phyloP scores from a whole-genome alignment of 2,329 filamentous ascomycete species.

The Raffaelea albimanens region DNA sequence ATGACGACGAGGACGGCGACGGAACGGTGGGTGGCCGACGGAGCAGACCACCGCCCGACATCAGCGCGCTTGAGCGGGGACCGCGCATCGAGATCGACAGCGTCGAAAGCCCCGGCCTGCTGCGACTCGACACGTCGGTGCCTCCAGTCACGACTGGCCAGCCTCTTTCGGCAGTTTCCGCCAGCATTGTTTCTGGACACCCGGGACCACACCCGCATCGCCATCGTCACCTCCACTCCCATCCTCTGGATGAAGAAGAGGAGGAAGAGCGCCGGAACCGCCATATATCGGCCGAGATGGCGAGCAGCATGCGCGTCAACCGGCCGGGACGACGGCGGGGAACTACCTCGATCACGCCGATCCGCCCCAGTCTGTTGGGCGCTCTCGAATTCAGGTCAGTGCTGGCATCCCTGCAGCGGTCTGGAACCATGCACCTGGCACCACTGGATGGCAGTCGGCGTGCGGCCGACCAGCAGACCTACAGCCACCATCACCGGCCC shows the following conservation, averaged over 20 bases:
- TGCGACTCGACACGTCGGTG: slow-evolving; percentile 16
- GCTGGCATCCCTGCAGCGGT: slow-evolving; percentile 74
- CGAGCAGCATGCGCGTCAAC: slow-evolving; percentile 84
- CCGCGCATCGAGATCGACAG: slow-evolving; percentile 38
- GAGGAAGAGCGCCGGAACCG: slow-evolving; percentile 42
- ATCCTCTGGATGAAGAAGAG: slow-evolving; percentile 20
- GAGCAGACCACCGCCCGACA: slow-evolving; percentile 21
- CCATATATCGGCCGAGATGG: slow-evolving; percentile 71
- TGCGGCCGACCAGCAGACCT: neutral
- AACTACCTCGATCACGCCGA: slow-evolving; percentile 70
- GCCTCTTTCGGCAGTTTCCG: too few species aligned
- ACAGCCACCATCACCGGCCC: slow-evolving; percentile 24
- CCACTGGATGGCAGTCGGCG: slow-evolving; percentile 55
- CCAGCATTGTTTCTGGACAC: too few species aligned
- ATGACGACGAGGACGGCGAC: neutral
- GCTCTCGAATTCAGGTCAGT: slow-evolving; percentile 90
- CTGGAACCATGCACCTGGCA: slow-evolving; percentile 64
- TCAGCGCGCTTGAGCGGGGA: slow-evolving; percentile 33
- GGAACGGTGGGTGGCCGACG: slow-evolving; percentile 14
- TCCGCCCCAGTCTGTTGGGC: slow-evolving; percentile 85
- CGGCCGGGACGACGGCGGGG: slow-evolving; percentile 56
- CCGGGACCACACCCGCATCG: too few species aligned
- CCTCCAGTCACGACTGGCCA: neutral
- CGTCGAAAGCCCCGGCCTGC: slow-evolving; percentile 14
- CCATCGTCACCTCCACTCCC: neutral